Percentiles rank a stretch among this genome's conserved stretches.
phyloP scores from a whole-genome alignment of 2,329 filamentous ascomycete genomes.

The Xylariales sp. region DNA sequence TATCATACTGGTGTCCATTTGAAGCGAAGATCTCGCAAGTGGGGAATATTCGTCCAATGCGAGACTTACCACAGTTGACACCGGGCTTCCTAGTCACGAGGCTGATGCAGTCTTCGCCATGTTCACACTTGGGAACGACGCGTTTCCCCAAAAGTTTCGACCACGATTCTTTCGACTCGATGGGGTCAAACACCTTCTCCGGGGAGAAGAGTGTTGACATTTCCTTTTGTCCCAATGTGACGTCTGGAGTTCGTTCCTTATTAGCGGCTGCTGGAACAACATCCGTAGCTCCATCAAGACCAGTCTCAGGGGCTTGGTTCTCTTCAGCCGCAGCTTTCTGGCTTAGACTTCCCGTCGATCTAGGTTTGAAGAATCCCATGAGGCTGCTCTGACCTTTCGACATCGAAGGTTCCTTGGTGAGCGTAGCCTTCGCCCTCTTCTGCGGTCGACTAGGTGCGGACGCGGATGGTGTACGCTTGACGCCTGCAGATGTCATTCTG shows the following conservation, averaged over 20 bases:
- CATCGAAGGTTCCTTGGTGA: constrained; percentile 27
- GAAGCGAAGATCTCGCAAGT: not conserved
- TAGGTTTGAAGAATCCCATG: constrained; percentile 75
- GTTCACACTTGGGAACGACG: constrained; percentile 74
- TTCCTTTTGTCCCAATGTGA: not conserved
- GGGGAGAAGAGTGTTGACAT: constrained; percentile 8
- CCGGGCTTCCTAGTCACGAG: constrained; percentile 85
- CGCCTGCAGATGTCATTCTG: constrained; percentile 13
- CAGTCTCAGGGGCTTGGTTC: not conserved
- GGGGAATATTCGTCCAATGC: no score
- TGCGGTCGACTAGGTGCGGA: constrained; percentile 22
- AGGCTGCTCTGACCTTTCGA: constrained; percentile 52
- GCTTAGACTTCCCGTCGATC: constrained; percentile 25
- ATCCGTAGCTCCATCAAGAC: constrained; percentile 11
- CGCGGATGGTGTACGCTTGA: constrained; percentile 24
- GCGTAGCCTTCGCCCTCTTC: constrained; percentile 33
- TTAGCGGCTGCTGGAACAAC: constrained; percentile 13
- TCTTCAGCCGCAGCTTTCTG: constrained; percentile 12
- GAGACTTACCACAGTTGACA: constrained; percentile 67
- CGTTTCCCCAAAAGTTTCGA: constrained; percentile 75
- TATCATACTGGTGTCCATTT: no score
- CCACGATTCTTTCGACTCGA: constrained; percentile 78
- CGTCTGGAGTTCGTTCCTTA: constrained; percentile 5
- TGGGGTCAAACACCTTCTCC: constrained; percentile 58
- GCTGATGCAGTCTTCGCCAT: constrained; percentile 80